A percentile compares a stretch with the other conserved stretches of the same genome.
Conservation (phyloP, 2,329 filamentous ascomycete species). For the Trichoderma harzianum region DNA sequence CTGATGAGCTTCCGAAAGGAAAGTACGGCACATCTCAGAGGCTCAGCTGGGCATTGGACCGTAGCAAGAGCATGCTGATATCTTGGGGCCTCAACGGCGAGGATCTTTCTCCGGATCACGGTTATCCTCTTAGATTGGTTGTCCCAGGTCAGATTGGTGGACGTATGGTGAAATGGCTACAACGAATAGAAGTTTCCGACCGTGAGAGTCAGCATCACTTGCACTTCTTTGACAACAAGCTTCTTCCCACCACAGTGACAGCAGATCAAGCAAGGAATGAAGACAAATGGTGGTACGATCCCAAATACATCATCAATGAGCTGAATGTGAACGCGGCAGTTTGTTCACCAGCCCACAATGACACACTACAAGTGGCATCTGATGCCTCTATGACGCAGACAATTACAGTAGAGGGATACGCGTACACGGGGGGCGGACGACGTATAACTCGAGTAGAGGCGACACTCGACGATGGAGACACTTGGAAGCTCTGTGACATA, state of each 20-base stretch:
- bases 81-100: constrained; percentile 91
- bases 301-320: constrained; percentile 90
- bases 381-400: constrained; percentile 60
- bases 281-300: constrained; percentile 78
- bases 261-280: constrained; percentile 75
- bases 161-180: constrained; percentile 90
- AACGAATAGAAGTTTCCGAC: constrained; percentile 72
- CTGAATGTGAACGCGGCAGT: constrained; percentile 83
- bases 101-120: constrained; percentile 75
- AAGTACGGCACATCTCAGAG: constrained; percentile 45
- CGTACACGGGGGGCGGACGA: constrained; percentile 83
- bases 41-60: constrained; percentile 51
- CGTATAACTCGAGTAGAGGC: constrained; percentile 79
- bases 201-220: constrained; percentile 90
- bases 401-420: constrained; percentile 72
- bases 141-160: constrained; percentile 91
- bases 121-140: constrained; percentile 75
- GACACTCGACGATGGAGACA: constrained; percentile 74
- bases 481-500: constrained; percentile 58
- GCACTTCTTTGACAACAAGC: constrained; percentile 85
- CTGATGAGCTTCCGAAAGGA: constrained; percentile 84
- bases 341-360: constrained; percentile 69
- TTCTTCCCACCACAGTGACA: constrained; percentile 80
- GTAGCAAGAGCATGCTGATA: constrained; percentile 78
- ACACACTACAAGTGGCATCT: neutral